Evolutionary conservation across 768 basidiomycete genomes (phyloP), one percentile per base, ranked within the genome.

Genomic region (Mycena rebaudengoi): DNA sequence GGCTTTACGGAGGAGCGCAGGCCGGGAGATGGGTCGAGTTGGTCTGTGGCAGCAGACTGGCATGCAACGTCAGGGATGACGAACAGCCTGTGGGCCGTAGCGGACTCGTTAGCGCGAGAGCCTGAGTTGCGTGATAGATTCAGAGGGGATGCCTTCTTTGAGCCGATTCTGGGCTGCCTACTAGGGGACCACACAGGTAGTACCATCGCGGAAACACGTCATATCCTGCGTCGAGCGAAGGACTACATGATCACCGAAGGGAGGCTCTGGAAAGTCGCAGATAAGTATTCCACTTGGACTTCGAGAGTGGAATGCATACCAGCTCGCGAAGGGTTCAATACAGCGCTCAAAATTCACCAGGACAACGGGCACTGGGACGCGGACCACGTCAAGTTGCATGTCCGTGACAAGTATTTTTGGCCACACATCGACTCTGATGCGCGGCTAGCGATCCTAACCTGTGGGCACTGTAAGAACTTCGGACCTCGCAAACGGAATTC

Each of bases 1-100:
- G 39, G 26, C 16, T 65, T 54, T 26, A 40, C 46, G 28, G 40
- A 23, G 14, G 35, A 35, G 18, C 13, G 65, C 1, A 60, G 21
- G 25, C 8, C 5, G 23, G 50, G 23, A 5, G 50, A 52, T 39
- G 50, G 50, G 5, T 52, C 50, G 6, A 56, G 65, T 10, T 72
- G 69, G 71, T 67, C 69, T 4, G 69, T 73, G 7, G 32, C 49
- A 20, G 70, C 68, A 30, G 70, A 75, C 48, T 74, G 73, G 71
- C 70, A 73, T 28, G 68, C 64, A 18, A 40, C 13, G 14, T 40
- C 51, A 26, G 51, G 51, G 51, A 44, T 71, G 20, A 45, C 60
- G 14, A 62, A 69, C 30, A 58, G 64, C 40, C 14, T 69, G 40
- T 39, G n/a, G 21, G 28, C 52, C 1, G 39, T 51, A 13, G 48